Evolutionary conservation across 306 rosid genomes (phyloP).

Genomic region (Malus fusca): DNA sequence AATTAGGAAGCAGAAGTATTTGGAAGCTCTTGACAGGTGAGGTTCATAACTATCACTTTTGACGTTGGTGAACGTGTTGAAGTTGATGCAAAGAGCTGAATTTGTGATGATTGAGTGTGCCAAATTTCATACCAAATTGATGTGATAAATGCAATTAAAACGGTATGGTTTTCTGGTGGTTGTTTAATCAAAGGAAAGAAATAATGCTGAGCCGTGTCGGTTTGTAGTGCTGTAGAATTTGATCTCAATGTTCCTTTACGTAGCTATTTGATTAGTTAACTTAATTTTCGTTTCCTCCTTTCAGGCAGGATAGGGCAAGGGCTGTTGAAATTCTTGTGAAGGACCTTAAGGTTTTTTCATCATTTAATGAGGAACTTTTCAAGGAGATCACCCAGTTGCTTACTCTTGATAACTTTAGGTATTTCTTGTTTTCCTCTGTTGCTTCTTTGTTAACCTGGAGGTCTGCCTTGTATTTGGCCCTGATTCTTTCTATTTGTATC

Average conservation of each 20-base stretch:
- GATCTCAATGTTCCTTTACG: neutral
- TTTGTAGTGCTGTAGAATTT: neutral
- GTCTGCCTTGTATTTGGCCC: neutral
- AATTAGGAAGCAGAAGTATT: constrained; percentile 44
- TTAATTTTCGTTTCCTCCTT: neutral
- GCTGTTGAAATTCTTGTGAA: constrained; percentile 43
- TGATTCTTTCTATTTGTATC: neutral
- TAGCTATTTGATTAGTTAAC: neutral
- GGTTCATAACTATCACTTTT: neutral
- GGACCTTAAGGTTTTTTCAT: constrained; percentile 43
- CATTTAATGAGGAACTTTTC: constrained; percentile 41
- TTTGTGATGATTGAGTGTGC: neutral
- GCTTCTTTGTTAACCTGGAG: neutral
- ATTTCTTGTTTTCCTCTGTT: neutral
- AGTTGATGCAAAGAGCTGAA: neutral
- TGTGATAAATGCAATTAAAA: neutral
- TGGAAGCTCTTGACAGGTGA: constrained; percentile 49
- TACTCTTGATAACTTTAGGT: constrained; percentile 44
- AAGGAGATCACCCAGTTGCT: constrained; percentile 45
- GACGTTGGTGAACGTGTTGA: neutral
- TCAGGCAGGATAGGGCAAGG: constrained; percentile 44
- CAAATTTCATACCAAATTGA: neutral
- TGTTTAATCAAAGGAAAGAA: neutral
- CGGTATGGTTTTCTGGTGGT: neutral
- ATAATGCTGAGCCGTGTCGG: neutral